Evolutionary conservation across 805 yeast species (phyloP).

Genomic region (Kodamaea neixiangensis): DNA sequence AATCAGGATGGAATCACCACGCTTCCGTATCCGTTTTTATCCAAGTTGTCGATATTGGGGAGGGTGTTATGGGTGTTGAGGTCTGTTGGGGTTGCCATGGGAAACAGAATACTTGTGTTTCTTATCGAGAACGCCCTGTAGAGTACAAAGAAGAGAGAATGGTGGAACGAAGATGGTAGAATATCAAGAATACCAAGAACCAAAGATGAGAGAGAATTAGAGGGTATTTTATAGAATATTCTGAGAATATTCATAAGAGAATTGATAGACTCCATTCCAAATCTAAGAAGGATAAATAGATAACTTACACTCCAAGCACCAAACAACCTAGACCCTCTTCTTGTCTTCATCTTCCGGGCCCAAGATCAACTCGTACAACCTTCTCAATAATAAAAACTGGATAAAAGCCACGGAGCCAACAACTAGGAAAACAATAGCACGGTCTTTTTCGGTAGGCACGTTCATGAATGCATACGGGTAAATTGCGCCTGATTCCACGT

Average conservation of each 20-base stretch:
- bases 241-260: too few species aligned
- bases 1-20: constrained; percentile 9
- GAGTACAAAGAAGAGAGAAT: background rate
- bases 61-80: constrained; percentile 15
- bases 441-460: constrained; percentile 43
- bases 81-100: constrained; percentile 5
- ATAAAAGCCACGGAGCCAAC: constrained; percentile 40
- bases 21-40: constrained; percentile 24
- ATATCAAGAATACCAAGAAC: too few species aligned
- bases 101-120: background rate
- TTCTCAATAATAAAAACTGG: constrained; percentile 31
- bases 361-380: constrained; percentile 24
- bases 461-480: constrained; percentile 74
- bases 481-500: constrained; percentile 45
- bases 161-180: background rate
- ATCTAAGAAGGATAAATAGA: background rate
- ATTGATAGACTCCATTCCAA: too few species aligned
- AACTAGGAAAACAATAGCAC: constrained; percentile 49
- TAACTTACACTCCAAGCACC: background rate
- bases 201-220: too few species aligned
- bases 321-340: background rate
- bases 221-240: too few species aligned
- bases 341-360: constrained; percentile 9
- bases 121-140: background rate
- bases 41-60: background rate